phyloP scores from a whole-genome alignment of 345 rosid genomes.

The Raphanus raphanistrum region DNA sequence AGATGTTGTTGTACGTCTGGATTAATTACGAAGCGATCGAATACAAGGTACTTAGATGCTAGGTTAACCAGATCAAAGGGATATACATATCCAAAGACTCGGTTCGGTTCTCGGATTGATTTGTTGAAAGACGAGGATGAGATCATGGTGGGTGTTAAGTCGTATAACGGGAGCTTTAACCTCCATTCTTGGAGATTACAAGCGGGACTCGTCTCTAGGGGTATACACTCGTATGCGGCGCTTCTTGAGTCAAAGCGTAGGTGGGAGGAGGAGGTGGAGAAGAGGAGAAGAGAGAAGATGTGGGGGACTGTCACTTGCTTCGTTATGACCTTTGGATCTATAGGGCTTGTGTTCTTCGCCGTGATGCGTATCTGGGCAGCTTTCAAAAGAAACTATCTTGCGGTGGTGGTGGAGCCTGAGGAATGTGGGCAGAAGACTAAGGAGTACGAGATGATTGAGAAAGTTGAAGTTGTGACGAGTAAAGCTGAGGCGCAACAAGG shows the following conservation, averaged over 20 bases:
- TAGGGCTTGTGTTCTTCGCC: not conserved
- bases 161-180: not conserved
- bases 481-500: not conserved
- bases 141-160: not conserved
- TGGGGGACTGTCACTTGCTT: not conserved
- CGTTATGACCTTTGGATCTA: not conserved
- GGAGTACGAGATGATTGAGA: not conserved
- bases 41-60: not conserved
- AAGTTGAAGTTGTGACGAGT: not conserved
- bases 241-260: not conserved
- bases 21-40: not conserved
- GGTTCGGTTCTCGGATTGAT: not conserved
- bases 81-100: not conserved
- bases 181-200: not conserved
- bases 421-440: not conserved
- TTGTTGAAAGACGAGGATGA: not conserved
- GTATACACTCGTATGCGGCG: not conserved
- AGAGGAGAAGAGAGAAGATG: not conserved
- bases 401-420: not conserved
- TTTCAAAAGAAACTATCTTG: not conserved
- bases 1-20: not conserved
- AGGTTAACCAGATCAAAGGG: not conserved
- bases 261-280: not conserved
- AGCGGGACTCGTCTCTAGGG: not conserved
- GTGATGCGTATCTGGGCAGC: not conserved